A percentile compares a stretch with the other conserved stretches of the same genome.
Conservation (phyloP, 352 stramenopile species). For the Pythium sp. region DNA sequence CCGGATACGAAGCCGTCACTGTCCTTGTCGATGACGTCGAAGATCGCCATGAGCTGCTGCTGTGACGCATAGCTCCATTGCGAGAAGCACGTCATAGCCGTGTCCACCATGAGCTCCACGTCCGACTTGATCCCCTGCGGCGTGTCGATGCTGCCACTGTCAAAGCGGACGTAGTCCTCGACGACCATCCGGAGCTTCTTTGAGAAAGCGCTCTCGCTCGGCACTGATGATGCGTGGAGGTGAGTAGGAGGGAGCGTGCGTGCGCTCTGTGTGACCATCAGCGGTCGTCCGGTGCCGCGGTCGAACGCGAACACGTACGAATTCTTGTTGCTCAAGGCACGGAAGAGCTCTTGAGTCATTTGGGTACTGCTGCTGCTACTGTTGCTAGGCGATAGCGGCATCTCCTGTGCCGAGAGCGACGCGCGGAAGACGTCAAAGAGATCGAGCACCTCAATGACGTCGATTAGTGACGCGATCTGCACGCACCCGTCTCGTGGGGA, state of each 20-base stretch:
- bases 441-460: slow-evolving; percentile 44
- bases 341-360: slow-evolving; percentile 1
- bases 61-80: slow-evolving; percentile 36
- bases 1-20: slow-evolving; percentile 48
- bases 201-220: slow-evolving; percentile 1
- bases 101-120: slow-evolving; percentile 49
- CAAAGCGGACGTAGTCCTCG: slow-evolving; percentile 39
- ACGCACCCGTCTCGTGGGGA: slow-evolving; percentile 16
- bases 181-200: slow-evolving; percentile 31
- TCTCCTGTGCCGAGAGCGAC: slow-evolving; percentile 14
- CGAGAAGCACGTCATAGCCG: slow-evolving; percentile 40
- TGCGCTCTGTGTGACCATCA: slow-evolving; percentile 33
- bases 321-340: slow-evolving; percentile 34
- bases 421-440: slow-evolving; percentile 42
- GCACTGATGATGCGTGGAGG: neutral
- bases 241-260: neutral
- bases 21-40: slow-evolving; percentile 45
- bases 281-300: slow-evolving; percentile 24
- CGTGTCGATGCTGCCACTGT: slow-evolving; percentile 22
- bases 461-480: slow-evolving; percentile 38
- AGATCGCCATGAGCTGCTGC: slow-evolving; percentile 32
- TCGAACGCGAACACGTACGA: slow-evolving; percentile 54
- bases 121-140: slow-evolving; percentile 50
- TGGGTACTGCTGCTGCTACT: neutral
- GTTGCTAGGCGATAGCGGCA: slow-evolving; percentile 3